Evolutionary conservation across 2,329 filamentous ascomycete species (phyloP).

Genomic region (Rhynchosporium secalis): DNA sequence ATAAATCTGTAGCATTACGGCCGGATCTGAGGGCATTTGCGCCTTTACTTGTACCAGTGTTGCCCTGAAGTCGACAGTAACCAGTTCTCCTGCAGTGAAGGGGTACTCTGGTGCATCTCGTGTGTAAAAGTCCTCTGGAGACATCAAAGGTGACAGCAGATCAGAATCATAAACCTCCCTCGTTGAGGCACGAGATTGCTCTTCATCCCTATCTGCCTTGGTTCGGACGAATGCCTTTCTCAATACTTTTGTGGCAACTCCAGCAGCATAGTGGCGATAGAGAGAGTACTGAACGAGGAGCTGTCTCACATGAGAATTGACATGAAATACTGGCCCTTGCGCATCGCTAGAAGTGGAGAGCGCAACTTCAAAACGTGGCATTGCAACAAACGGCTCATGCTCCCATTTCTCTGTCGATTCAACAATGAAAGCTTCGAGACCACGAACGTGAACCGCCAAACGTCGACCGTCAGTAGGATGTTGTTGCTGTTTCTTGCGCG

Average conservation of each 20-base stretch:
- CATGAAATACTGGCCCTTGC: conserved; percentile 83
- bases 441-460: conserved; percentile 76
- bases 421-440: conserved; percentile 86
- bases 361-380: conserved; percentile 85
- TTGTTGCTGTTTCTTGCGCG: conserved; percentile 52
- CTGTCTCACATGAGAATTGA: conserved; percentile 78
- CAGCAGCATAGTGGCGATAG: conserved; percentile 87
- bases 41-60: conserved; percentile 85
- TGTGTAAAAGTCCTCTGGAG: conserved; percentile 31
- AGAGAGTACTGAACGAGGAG: conserved; percentile 87
- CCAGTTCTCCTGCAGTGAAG: conserved; percentile 56
- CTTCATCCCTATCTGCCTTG: conserved; percentile 47
- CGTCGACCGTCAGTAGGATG: conserved; percentile 72
- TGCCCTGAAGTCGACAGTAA: conserved; percentile 80
- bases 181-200: conserved; percentile 39
- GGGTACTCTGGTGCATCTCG: conserved; percentile 34
- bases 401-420: conserved; percentile 85
- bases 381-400: conserved; percentile 77
- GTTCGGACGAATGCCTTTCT: conserved; percentile 65
- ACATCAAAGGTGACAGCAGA: conserved; percentile 35
- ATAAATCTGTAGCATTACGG: conserved; percentile 86
- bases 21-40: conserved; percentile 84
- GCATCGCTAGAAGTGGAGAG: conserved; percentile 83
- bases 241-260: conserved; percentile 76
- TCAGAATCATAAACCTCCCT: conserved; percentile 21